phyloP scores from a whole-genome alignment of 2,329 filamentous ascomycete species.

The Fusarium algeriense region DNA sequence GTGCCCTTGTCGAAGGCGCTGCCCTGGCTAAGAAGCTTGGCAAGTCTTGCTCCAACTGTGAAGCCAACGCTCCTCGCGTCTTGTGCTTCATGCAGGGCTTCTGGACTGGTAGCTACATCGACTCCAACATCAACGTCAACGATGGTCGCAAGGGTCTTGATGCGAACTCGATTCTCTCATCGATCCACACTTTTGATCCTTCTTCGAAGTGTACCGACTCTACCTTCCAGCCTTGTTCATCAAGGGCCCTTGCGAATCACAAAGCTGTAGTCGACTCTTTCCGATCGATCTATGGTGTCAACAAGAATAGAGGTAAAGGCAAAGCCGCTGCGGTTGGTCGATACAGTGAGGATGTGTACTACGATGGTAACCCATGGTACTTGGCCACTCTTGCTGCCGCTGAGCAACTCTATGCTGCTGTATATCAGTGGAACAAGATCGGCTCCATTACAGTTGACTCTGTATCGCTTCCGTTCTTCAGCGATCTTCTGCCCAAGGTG shows the following conservation, averaged over 20 bases:
- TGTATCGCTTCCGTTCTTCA: slow-evolving; percentile 21
- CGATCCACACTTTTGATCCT: slow-evolving; percentile 76
- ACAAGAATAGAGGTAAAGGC: slow-evolving; percentile 69
- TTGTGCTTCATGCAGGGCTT: slow-evolving; percentile 79
- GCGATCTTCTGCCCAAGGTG: slow-evolving; percentile 16
- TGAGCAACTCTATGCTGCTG: slow-evolving; percentile 80
- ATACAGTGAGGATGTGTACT: slow-evolving; percentile 78
- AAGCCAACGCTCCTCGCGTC: slow-evolving; percentile 73
- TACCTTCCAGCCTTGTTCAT: slow-evolving; percentile 81
- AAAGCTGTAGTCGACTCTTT: slow-evolving; percentile 80
- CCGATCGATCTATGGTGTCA: slow-evolving; percentile 73
- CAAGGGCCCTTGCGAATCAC: slow-evolving; percentile 75
- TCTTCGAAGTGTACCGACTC: slow-evolving; percentile 70
- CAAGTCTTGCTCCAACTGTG: slow-evolving; percentile 69
- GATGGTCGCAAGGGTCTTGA: slow-evolving; percentile 74
- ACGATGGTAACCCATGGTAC: slow-evolving; percentile 83
- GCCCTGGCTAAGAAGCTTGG: slow-evolving; percentile 73
- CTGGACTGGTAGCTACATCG: slow-evolving; percentile 73
- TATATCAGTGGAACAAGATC: slow-evolving; percentile 74
- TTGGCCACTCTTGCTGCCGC: slow-evolving; percentile 78
- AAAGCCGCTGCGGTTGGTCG: slow-evolving; percentile 70
- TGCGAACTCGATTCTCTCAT: slow-evolving; percentile 73
- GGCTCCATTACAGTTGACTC: slow-evolving; percentile 64
- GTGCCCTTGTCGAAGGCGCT: slow-evolving; percentile 72
- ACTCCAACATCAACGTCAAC: slow-evolving; percentile 74